phyloP scores from a whole-genome alignment of 2,329 filamentous ascomycete genomes.

The Pyricularia pennisetigena region DNA sequence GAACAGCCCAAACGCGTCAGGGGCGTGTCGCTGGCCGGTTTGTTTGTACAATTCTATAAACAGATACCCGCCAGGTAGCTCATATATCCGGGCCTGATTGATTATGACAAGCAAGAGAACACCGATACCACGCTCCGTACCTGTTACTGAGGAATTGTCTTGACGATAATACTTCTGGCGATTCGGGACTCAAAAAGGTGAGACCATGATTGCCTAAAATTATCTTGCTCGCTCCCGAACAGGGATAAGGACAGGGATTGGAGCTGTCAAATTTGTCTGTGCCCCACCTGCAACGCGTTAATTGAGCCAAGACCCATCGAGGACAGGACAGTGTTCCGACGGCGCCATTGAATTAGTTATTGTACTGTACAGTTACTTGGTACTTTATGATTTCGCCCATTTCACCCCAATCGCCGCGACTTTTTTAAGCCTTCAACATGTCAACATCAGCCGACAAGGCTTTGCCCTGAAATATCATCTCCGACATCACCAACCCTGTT shows the following conservation, averaged over 20 bases:
- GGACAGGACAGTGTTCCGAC: neutral
- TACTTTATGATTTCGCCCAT: no score
- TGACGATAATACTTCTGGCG: neutral
- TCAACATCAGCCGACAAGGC: slow-evolving; percentile 58
- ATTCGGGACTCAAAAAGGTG: neutral
- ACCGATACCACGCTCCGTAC: no score
- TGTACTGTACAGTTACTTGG: no score
- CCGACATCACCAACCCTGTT: slow-evolving; percentile 60
- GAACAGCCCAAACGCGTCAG: neutral
- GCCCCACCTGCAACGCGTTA: neutral
- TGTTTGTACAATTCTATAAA: neutral
- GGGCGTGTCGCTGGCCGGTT: neutral
- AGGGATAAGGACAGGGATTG: neutral
- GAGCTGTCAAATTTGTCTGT: neutral
- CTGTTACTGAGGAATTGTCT: no score
- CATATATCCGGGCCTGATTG: neutral
- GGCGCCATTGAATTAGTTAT: no score
- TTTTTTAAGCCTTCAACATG: slow-evolving; percentile 28
- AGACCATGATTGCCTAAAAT: neutral
- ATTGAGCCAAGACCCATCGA: neutral
- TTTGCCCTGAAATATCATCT: slow-evolving; percentile 65
- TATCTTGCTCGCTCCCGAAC: neutral
- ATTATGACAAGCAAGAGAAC: neutral
- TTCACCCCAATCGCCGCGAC: no score
- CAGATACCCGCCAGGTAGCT: neutral